A percentile compares a stretch with the other conserved stretches of the same genome.
phyloP scores from a whole-genome alignment of 169 alveolate genomes.

The Eimeria acervulina region DNA sequence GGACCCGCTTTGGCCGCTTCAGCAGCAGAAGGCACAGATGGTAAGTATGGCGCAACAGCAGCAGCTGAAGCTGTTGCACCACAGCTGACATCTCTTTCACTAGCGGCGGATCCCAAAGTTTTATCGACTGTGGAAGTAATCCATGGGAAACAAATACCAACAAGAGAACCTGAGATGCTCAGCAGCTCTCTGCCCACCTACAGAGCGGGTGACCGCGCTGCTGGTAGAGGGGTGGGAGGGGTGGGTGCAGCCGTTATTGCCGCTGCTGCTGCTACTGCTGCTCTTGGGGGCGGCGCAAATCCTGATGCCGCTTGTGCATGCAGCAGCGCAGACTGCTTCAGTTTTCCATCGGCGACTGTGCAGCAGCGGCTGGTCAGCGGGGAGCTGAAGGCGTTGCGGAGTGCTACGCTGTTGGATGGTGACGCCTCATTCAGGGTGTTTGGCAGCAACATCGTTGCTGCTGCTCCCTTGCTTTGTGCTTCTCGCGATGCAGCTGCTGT shows the following conservation, averaged over 20 bases:
- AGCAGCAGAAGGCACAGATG: neutral
- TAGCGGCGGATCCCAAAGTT: neutral
- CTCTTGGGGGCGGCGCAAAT: neutral
- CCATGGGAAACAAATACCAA: neutral
- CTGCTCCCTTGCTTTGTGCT: constrained; percentile 27
- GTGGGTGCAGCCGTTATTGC: neutral
- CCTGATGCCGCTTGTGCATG: constrained; percentile 4
- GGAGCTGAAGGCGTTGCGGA: constrained; percentile 29
- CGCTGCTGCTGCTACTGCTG: constrained; percentile 2
- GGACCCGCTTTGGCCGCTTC: neutral
- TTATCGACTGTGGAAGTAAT: neutral
- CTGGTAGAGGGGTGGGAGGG: neutral
- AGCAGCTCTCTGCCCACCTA: neutral
- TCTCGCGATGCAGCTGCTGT: constrained; percentile 75
- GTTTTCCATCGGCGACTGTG: neutral
- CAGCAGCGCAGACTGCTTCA: constrained; percentile 26
- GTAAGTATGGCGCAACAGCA: neutral
- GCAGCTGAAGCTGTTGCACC: neutral
- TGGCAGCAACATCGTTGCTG: constrained; percentile 30
- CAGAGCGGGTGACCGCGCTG: neutral
- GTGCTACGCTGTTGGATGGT: constrained; percentile 45
- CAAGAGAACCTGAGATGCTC: neutral
- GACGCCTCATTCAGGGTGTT: constrained; percentile 31
- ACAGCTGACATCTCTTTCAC: neutral
- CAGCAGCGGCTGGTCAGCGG: constrained; percentile 67